A percentile compares a stretch with the other conserved stretches of the same genome.
These are phyloP conservation scores for Agaricales sp. DNA, from an alignment of 1,284 basidiomycete genomes.

Conservation along the genomic window DNA sequence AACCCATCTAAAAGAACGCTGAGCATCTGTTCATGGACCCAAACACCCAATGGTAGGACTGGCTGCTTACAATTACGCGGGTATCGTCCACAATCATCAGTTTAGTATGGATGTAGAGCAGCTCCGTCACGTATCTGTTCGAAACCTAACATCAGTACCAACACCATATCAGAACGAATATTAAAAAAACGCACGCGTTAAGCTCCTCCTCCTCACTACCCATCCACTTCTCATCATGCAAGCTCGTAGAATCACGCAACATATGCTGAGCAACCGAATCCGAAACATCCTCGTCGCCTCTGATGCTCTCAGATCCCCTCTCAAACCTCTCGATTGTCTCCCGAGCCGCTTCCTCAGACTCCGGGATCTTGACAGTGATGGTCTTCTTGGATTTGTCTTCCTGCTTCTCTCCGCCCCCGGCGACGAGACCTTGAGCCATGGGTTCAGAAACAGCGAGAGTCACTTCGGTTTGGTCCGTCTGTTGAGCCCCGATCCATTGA, in stretches of 20 bases:
- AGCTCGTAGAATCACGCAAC: slow-evolving; percentile 44
- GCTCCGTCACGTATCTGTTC: slow-evolving; percentile 72
- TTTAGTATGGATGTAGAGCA: slow-evolving; percentile 75
- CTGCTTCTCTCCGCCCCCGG: slow-evolving; percentile 28
- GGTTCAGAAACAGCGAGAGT: not conserved
- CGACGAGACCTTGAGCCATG: slow-evolving; percentile 23
- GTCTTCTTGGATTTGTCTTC: slow-evolving; percentile 48
- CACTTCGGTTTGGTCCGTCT: not conserved
- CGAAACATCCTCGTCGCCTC: slow-evolving; percentile 49
- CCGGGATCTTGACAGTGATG: slow-evolving; percentile 51
- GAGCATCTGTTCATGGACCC: slow-evolving; percentile 1
- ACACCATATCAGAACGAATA: slow-evolving; percentile 3
- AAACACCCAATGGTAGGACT: not conserved
- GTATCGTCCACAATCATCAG: slow-evolving; percentile 92
- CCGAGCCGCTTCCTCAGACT: slow-evolving; percentile 52
- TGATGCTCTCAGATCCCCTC: slow-evolving; percentile 39
- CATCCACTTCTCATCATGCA: slow-evolving; percentile 72
- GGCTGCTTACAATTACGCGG: slow-evolving; percentile 62
- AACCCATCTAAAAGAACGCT: slow-evolving; percentile 53
- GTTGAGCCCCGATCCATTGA: slow-evolving; percentile 58
- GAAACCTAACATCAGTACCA: slow-evolving; percentile 8
- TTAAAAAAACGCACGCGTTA: slow-evolving; percentile 43
- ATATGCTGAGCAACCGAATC: slow-evolving; percentile 78
- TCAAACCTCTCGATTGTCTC: slow-evolving; percentile 61
- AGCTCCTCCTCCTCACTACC: slow-evolving; percentile 78